Conservation (phyloP, 2,329 filamentous ascomycete species). For the Rhynchosporium agropyri region DNA sequence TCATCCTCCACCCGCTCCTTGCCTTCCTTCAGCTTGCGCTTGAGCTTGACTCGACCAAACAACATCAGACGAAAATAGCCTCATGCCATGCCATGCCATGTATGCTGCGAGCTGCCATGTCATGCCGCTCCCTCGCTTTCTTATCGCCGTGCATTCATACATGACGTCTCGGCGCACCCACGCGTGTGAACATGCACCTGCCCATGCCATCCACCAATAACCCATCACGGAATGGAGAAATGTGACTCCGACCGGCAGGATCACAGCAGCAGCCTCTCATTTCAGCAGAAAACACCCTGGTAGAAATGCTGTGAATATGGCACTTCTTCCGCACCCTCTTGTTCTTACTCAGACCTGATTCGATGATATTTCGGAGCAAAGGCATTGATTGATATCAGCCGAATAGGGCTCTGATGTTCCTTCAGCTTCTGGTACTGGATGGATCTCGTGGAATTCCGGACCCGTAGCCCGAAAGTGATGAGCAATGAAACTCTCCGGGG, state of each 20-base stretch:
- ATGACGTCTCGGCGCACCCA: conserved; percentile 2
- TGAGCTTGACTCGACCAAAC: not conserved
- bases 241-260: conserved; percentile 13
- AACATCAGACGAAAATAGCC: conserved; percentile 14
- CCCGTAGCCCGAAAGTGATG: not conserved
- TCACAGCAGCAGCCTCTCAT: conserved; percentile 3
- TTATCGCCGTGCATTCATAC: conserved; percentile 27
- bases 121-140: not conserved
- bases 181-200: conserved; percentile 11
- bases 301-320: not conserved
- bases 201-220: conserved; percentile 13
- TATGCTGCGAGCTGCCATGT: too few relatives aligned
- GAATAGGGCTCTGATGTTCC: conserved; percentile 8
- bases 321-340: not conserved
- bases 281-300: not conserved
- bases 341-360: not conserved
- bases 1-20: not conserved
- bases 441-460: conserved; percentile 10
- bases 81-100: not conserved
- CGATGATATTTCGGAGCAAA: not conserved
- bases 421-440: conserved; percentile 9
- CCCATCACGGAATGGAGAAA: conserved; percentile 17
- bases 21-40: not conserved
- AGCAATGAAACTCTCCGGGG: conserved; percentile 6
- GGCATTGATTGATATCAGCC: not conserved